These are phyloP conservation scores for Vickermania ingenoplastis DNA, from an alignment of 208 protist species.

Conservation along the genomic window DNA sequence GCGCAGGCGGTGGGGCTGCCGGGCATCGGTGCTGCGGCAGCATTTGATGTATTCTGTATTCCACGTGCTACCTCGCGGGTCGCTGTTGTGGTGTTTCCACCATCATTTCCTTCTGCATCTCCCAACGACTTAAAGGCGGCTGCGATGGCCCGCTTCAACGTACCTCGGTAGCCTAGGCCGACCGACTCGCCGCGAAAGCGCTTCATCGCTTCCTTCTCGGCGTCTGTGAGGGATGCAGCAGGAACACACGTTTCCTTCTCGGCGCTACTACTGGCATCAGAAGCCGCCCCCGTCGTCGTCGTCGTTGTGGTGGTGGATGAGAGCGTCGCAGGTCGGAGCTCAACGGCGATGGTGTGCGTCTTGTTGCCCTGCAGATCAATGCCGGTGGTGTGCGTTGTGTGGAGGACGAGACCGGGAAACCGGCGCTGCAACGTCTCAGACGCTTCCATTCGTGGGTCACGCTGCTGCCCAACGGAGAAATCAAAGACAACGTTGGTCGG, in stretches of 20 bases:
- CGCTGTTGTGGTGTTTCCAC: no score
- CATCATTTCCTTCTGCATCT: not conserved
- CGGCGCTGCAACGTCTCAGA: conserved; percentile 6
- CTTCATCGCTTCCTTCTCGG: conserved; percentile 20
- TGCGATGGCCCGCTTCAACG: conserved; percentile 23
- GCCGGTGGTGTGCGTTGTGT: conserved; percentile 44
- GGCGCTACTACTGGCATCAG: no score
- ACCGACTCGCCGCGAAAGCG: conserved; percentile 52
- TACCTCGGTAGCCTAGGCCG: conserved; percentile 14
- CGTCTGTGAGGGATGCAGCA: conserved; percentile 3
- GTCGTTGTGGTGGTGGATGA: no score
- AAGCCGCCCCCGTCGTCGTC: no score
- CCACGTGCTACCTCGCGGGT: no score
- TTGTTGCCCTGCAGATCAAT: conserved; percentile 38
- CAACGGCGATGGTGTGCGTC: conserved; percentile 52
- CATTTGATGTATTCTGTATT: no score
- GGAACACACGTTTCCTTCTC: not conserved
- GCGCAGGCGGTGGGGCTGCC: no score
- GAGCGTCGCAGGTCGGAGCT: conserved; percentile 13
- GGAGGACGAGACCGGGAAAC: conserved; percentile 37
- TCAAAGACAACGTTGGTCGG: not conserved
- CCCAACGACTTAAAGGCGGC: conserved; percentile 25
- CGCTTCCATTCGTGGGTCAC: conserved; percentile 8
- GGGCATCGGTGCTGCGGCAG: no score
- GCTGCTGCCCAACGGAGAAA: not conserved